These are phyloP conservation scores for Kwoniella bestiolae DNA, from an alignment of 768 basidiomycete genomes.

Conservation along the genomic window DNA sequence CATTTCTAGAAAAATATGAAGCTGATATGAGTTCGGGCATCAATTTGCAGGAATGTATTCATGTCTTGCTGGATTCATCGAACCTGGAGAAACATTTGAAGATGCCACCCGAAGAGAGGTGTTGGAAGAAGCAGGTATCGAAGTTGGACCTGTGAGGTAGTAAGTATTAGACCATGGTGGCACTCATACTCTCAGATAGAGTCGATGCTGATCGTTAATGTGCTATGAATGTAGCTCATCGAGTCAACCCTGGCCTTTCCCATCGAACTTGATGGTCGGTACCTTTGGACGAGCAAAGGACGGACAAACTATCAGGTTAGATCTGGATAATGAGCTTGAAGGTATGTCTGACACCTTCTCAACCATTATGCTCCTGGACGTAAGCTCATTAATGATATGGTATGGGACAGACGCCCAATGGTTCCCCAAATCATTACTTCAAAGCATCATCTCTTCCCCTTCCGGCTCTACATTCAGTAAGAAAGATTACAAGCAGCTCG, in stretches of 20 bases:
- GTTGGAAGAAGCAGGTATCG: slow-evolving; percentile 95
- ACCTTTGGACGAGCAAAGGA: slow-evolving; percentile 73
- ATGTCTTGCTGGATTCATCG: slow-evolving; percentile 89
- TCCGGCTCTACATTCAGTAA: slow-evolving; percentile 63
- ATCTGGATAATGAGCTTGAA: slow-evolving; percentile 94
- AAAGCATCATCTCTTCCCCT: slow-evolving; percentile 66
- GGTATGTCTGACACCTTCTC: slow-evolving; percentile 64
- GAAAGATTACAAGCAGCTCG: slow-evolving; percentile 64
- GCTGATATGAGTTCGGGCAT: neutral
- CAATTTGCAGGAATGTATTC: slow-evolving; percentile 64
- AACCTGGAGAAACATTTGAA: slow-evolving; percentile 92
- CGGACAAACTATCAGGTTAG: slow-evolving; percentile 72
- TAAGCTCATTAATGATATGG: no score
- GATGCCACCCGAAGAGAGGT: slow-evolving; percentile 90
- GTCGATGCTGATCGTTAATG: neutral
- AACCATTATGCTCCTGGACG: no score
- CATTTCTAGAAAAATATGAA: neutral
- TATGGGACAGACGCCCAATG: slow-evolving; percentile 74
- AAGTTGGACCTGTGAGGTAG: slow-evolving; percentile 78
- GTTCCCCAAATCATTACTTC: slow-evolving; percentile 78
- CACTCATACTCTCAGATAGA: no score
- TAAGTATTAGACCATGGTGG: slow-evolving; percentile 34
- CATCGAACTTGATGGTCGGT: slow-evolving; percentile 87
- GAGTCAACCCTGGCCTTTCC: slow-evolving; percentile 73
- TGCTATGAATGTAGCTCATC: slow-evolving; percentile 45